These are phyloP conservation scores for Metschnikowia chrysomelidarum DNA, from an alignment of 805 yeast genomes.

Conservation along the genomic window DNA sequence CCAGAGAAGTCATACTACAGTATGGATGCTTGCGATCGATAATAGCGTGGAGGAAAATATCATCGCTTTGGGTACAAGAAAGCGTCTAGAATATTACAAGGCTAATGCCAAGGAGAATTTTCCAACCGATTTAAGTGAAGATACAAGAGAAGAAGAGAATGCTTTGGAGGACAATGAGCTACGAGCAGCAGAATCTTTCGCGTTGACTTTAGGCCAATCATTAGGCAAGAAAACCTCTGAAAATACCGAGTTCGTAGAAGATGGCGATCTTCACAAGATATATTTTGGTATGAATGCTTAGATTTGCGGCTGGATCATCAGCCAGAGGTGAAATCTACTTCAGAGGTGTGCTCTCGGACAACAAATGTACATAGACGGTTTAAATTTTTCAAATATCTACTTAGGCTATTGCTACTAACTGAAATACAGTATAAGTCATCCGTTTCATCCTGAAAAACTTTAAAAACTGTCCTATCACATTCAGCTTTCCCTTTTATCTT, in stretches of 20 bases:
- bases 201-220: conserved; percentile 14
- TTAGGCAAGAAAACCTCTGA: conserved; percentile 8
- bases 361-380: too few species aligned
- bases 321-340: too few species aligned
- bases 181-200: conserved; percentile 20
- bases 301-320: too few species aligned
- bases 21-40: conserved; percentile 87
- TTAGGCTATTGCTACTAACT: too few species aligned
- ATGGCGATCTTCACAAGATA: conserved; percentile 14
- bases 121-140: background rate
- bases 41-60: conserved; percentile 90
- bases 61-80: conserved; percentile 61
- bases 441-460: too few species aligned
- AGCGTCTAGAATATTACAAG: conserved; percentile 45
- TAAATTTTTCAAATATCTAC: too few species aligned
- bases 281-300: conserved; percentile 18
- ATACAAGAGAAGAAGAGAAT: background rate
- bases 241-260: conserved; percentile 14
- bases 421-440: too few species aligned
- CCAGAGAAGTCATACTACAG: conserved; percentile 74
- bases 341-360: too few species aligned
- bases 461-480: too few species aligned
- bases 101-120: conserved; percentile 16
- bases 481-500: too few species aligned
- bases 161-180: conserved; percentile 15